Percentiles rank a stretch among this genome's conserved stretches.
Conservation (phyloP, 2,329 filamentous ascomycete genomes). For the Alternaria triticina region DNA sequence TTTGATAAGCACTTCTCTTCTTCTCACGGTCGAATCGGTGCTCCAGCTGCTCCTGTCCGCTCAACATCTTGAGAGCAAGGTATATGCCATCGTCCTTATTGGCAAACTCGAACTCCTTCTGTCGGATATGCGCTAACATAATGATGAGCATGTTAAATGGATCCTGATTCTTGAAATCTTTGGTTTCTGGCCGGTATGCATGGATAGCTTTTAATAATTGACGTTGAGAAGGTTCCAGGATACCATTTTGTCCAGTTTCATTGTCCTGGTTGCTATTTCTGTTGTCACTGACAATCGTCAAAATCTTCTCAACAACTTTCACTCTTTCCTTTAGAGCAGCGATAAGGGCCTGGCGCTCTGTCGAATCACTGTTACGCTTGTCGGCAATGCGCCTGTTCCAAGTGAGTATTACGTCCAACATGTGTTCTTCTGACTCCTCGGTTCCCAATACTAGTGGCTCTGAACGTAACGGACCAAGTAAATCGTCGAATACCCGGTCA, state of each 20-base stretch:
- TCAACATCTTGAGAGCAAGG: slow-evolving; percentile 18
- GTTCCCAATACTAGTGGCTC: background rate
- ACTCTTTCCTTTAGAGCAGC: slow-evolving; percentile 15
- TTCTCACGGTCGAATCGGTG: slow-evolving; percentile 4
- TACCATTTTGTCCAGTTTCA: background rate
- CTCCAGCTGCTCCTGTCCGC: slow-evolving; percentile 3
- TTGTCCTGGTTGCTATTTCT: background rate
- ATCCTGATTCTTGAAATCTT: slow-evolving; percentile 17
- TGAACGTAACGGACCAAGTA: slow-evolving; percentile 22
- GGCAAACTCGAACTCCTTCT: slow-evolving; percentile 18
- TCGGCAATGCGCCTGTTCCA: slow-evolving; percentile 24
- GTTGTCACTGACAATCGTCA: background rate
- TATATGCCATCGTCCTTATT: slow-evolving; percentile 20
- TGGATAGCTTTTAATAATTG: slow-evolving; percentile 21
- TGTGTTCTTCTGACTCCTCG: slow-evolving; percentile 21
- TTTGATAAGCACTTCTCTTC: background rate
- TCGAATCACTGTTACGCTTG: background rate
- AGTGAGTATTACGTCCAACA: slow-evolving; percentile 16
- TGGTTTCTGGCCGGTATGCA: slow-evolving; percentile 26
- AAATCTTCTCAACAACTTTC: background rate
- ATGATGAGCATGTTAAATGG: slow-evolving; percentile 19
- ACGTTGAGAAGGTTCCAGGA: slow-evolving; percentile 6
- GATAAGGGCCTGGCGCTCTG: slow-evolving; percentile 8
- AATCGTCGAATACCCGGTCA: slow-evolving; percentile 18
- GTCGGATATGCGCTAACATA: slow-evolving; percentile 24